phyloP scores from a whole-genome alignment of 805 yeast species.

The Candida arabinofermentans region DNA sequence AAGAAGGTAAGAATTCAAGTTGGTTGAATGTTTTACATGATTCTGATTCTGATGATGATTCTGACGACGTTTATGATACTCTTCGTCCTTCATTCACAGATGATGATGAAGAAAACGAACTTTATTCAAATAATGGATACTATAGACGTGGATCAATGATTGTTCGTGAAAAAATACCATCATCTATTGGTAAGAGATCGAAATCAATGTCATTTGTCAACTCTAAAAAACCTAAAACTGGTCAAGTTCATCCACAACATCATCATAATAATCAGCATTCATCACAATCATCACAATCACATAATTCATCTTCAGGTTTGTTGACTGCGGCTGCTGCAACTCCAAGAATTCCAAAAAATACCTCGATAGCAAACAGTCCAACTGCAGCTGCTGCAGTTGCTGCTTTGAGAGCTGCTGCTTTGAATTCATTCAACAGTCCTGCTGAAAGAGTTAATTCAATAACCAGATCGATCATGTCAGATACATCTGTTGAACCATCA shows the following conservation, averaged over 20 bases:
- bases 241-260: constrained; percentile 13
- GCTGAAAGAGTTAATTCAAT: constrained; percentile 35
- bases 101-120: constrained; percentile 35
- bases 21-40: constrained; percentile 16
- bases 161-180: constrained; percentile 37
- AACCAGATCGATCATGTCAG: constrained; percentile 31
- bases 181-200: constrained; percentile 48
- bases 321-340: constrained; percentile 82
- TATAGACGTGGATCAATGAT: constrained; percentile 31
- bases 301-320: not conserved
- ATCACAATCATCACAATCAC: not conserved
- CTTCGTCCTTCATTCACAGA: constrained; percentile 25
- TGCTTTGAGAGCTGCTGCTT: constrained; percentile 65
- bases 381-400: constrained; percentile 73
- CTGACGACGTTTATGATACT: constrained; percentile 37
- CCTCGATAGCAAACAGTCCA: constrained; percentile 49
- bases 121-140: constrained; percentile 21
- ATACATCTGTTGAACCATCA: constrained; percentile 32
- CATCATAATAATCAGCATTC: not conserved
- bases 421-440: constrained; percentile 43
- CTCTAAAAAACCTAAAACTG: constrained; percentile 43
- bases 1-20: constrained; percentile 7
- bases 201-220: constrained; percentile 60
- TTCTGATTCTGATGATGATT: constrained; percentile 35
- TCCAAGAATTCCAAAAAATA: constrained; percentile 67